Base-by-base conservation (phyloP, 768 basidiomycete genomes). In the Fomitopsis serialis region DNA sequence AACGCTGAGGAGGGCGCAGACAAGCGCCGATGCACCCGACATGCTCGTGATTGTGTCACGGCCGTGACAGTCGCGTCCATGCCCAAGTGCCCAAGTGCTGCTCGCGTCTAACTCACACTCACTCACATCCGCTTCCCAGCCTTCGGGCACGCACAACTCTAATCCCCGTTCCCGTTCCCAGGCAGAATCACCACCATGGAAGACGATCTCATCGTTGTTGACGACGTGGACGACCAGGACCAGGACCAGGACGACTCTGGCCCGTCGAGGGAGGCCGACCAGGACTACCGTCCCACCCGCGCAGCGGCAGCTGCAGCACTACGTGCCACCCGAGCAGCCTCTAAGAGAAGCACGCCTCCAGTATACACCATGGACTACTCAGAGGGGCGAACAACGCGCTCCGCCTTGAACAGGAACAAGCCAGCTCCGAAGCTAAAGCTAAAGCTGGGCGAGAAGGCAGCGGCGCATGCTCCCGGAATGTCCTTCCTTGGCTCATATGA, bases 401-500 rank as follows among this genome's bases (percentile, higher is more conserved):
- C 60, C 17, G 53, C 64, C 15, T 51, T 60, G 25, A 57, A 52
- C 15, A 32, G 53, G 19, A 27, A 25, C 37, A 61, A 60, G 58
- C 50, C 58, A 6, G 63, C 63, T 59, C 89, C 91, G 6, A 94
- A 92, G 67, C 78, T 94, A 34, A 94, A 92, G 67, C 81, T 94
- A 48, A 93, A 93, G 71, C 71, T 94, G 62, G 87, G 89, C 67
- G 91, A 90, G 54, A 89, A 88, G 62, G 82, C 87, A 2, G 87
- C 84, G 7, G 81, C 84, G 29, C 85, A 87, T 63, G 87, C 87
- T 27, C 88, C 86, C 48, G 92, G 90, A 54, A 88, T 83, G 82
- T 89, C 87, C 29, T 95, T 94, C 67, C 72, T 95, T 52, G 96
- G 96, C 7, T 78, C 86, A 12, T 98, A 94, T 68, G 95, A 98